These are phyloP conservation scores for Malus domestica DNA, from an alignment of 306 rosid species.

Conservation along the genomic window DNA sequence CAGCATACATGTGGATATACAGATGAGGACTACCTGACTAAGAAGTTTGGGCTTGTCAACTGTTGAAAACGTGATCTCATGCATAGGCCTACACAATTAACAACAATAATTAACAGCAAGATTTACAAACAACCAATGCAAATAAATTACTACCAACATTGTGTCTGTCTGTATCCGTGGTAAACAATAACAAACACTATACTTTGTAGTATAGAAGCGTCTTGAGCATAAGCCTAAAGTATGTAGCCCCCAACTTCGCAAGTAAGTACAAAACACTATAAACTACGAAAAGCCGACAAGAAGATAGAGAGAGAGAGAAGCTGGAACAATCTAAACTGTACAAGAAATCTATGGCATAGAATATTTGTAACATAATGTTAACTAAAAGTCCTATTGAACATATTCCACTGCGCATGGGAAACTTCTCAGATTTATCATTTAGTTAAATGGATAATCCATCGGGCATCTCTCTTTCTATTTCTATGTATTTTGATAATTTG, in stretches of 20 bases:
- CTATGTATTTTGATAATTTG: neutral
- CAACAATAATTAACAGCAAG: neutral
- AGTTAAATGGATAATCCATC: neutral
- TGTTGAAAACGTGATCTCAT: slow-evolving; percentile 95
- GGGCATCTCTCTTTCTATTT: neutral
- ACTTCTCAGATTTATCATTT: neutral
- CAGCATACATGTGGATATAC: neutral
- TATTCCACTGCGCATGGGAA: neutral
- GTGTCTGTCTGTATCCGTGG: neutral
- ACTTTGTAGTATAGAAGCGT: neutral
- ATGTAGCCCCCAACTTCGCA: neutral
- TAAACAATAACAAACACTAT: neutral
- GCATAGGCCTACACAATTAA: slow-evolving; percentile 73
- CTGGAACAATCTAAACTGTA: neutral
- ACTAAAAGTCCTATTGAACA: neutral
- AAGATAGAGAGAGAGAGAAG: neutral
- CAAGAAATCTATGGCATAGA: neutral
- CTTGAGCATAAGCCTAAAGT: neutral
- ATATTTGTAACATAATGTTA: neutral
- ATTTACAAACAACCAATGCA: neutral
- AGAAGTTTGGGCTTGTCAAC: slow-evolving; percentile 91
- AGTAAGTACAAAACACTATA: neutral
- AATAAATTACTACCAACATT: neutral
- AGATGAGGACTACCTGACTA: slow-evolving; percentile 67
- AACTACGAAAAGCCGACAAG: neutral